Base-by-base conservation (phyloP, 1,284 basidiomycete species). In the Ceratobasidium papillatum region DNA sequence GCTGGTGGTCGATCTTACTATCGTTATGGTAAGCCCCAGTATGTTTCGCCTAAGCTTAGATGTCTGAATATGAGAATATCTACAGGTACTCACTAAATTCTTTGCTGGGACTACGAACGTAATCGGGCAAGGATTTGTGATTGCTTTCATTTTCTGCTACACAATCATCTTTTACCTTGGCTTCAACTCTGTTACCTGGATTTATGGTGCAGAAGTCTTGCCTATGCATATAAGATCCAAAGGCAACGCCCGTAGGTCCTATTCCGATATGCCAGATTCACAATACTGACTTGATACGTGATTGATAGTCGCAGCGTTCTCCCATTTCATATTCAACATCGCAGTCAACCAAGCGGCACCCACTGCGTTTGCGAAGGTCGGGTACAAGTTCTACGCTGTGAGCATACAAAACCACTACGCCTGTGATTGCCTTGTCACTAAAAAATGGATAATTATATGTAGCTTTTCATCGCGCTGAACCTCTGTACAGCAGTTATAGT, bases 381-480 rank as follows among this genome's bases (percentile, higher is more conserved):
- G 66, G 38, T 69, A 69, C 41, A 30, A 38, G 25, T 69, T 69
- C 27, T 69, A 69, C 27, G 51, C 66, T 2, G 66, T 69, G 38
- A 68, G 65, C 41, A 25, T 38, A 30, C 2, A 56, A 30, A 11
- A 30, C 11, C 25, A 11, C 14, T 4, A 34, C 58, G n/a, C n/a
- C n/a, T n/a, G n/a, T n/a, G n/a, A n/a, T n/a, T n/a, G n/a, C n/a
- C n/a, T n/a, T n/a, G n/a, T n/a, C n/a, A n/a, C n/a, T n/a, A n/a
- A n/a, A n/a, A n/a, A n/a, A n/a, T n/a, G n/a, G n/a, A 9, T 47
- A 17, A 19, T 47, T 19, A 4, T 3, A 36, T 22, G 7, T 34
- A 69, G 66, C 54, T 69, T n/a, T 69, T 69, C 25, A 69, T 69
- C 43, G 66, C 66, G 41, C 25, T 69, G 19, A 69, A 69, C 52